A percentile compares a stretch with the other conserved stretches of the same genome.
phyloP scores from a whole-genome alignment of 495 filamentous ascomycete genomes.

The Penicillium silybi region DNA sequence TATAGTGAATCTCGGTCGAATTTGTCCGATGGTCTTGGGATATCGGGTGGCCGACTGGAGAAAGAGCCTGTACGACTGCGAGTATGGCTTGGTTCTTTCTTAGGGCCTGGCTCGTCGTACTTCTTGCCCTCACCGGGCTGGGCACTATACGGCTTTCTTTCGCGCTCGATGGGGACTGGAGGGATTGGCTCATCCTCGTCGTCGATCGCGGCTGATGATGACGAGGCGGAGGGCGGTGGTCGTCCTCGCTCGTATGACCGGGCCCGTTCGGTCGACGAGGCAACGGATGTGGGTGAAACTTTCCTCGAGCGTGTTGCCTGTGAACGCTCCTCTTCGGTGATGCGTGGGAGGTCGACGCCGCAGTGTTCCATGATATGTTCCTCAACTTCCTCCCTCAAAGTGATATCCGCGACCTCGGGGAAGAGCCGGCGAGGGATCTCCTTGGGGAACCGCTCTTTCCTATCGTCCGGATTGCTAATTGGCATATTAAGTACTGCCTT shows the following conservation, averaged over 20 bases:
- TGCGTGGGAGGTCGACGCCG: slow-evolving; percentile 43
- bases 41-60: slow-evolving; percentile 24
- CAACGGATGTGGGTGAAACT: slow-evolving; percentile 5
- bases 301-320: slow-evolving; percentile 24
- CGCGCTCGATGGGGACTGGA: slow-evolving; percentile 53
- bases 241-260: slow-evolving; percentile 49
- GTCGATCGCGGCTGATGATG: slow-evolving; percentile 40
- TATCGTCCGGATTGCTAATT: slow-evolving; percentile 68
- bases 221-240: slow-evolving; percentile 38
- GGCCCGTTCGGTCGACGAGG: slow-evolving; percentile 16
- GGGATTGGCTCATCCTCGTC: slow-evolving; percentile 41
- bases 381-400: slow-evolving; percentile 40
- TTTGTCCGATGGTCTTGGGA: slow-evolving; percentile 14
- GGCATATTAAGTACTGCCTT: slow-evolving; percentile 72
- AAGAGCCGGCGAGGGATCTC: slow-evolving; percentile 72
- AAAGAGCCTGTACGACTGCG: slow-evolving; percentile 30
- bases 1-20: slow-evolving; percentile 25
- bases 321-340: slow-evolving; percentile 37
- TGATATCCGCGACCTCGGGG: slow-evolving; percentile 44
- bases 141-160: slow-evolving; percentile 58
- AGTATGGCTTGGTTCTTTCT: not conserved
- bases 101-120: slow-evolving; percentile 36
- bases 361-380: slow-evolving; percentile 45
- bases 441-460: slow-evolving; percentile 72
- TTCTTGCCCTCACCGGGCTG: slow-evolving; percentile 54